A percentile compares a stretch with the other conserved stretches of the same genome.
These are phyloP conservation scores for Annulohypoxylon maeteangense DNA, from an alignment of 495 filamentous ascomycete species.

Conservation along the genomic window DNA sequence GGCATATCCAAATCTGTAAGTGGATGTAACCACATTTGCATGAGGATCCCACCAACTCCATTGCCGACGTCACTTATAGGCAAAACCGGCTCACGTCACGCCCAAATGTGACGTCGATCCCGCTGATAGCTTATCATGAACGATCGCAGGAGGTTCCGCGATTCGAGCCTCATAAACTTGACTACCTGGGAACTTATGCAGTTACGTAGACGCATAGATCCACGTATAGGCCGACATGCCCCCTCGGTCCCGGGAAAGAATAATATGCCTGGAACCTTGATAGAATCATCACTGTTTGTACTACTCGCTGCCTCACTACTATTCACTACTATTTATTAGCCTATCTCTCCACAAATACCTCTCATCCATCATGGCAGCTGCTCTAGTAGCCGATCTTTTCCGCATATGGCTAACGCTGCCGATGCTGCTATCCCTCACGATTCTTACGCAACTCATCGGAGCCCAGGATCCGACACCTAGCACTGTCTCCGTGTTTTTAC, in stretches of 20 bases:
- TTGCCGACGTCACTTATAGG: conserved; percentile 5
- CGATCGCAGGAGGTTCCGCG: background rate
- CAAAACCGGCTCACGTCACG: conserved; percentile 3
- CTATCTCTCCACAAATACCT: background rate
- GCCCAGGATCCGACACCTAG: conserved; percentile 31
- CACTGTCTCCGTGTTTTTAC: conserved; percentile 52
- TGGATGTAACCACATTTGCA: conserved; percentile 19
- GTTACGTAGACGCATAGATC: background rate
- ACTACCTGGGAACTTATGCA: background rate
- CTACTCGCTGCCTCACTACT: background rate
- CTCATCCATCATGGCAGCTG: background rate
- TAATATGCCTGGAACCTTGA: too few species aligned
- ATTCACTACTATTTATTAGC: background rate
- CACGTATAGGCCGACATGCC: background rate
- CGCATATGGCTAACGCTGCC: background rate
- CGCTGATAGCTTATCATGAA: conserved; percentile 1
- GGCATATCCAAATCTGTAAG: conserved; percentile 12
- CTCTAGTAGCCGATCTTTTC: background rate
- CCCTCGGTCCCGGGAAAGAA: background rate
- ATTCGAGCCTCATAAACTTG: background rate
- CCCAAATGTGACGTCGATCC: conserved; percentile 5
- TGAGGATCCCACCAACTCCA: conserved; percentile 1
- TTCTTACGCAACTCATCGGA: conserved; percentile 9
- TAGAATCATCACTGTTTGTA: too few species aligned
- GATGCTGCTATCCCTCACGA: conserved; percentile 4